These are phyloP conservation scores for Cladosporium sp. DNA, from an alignment of 2,329 filamentous ascomycete species.

Conservation along the genomic window DNA sequence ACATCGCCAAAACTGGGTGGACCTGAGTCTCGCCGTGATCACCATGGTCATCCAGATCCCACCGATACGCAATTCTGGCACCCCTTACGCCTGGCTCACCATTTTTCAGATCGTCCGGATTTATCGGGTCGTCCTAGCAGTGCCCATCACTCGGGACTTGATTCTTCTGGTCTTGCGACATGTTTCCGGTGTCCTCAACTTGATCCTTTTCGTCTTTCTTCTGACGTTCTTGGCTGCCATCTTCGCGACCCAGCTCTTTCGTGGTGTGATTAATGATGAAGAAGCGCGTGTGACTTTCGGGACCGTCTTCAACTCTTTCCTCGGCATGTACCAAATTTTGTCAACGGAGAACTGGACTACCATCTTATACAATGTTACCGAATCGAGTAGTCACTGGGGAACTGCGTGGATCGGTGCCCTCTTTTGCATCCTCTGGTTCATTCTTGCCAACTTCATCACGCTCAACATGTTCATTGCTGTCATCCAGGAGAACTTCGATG, in stretches of 20 bases:
- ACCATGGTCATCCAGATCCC: conserved; percentile 87
- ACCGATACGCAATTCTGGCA: conserved; percentile 69
- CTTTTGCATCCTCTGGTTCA: conserved; percentile 94
- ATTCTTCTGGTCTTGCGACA: conserved; percentile 88
- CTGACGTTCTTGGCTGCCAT: conserved; percentile 93
- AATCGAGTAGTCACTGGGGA: conserved; percentile 62
- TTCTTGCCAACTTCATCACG: conserved; percentile 90
- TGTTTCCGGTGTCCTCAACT: conserved; percentile 84
- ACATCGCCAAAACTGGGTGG: conserved; percentile 74
- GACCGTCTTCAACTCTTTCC: conserved; percentile 91
- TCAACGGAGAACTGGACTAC: conserved; percentile 96
- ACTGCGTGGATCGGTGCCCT: conserved; percentile 92
- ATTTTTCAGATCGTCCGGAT: conserved; percentile 90
- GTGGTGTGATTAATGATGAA: conserved; percentile 71
- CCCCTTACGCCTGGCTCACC: conserved; percentile 82
- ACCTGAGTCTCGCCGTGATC: conserved; percentile 75
- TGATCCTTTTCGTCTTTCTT: conserved; percentile 95
- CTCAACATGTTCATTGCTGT: conserved; percentile 99
- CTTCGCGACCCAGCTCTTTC: conserved; percentile 89
- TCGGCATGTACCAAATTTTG: conserved; percentile 96
- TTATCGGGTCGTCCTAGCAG: conserved; percentile 87
- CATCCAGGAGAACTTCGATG: conserved; percentile 98
- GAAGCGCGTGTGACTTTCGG: conserved; percentile 74
- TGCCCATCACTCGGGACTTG: conserved; percentile 83
- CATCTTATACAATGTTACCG: conserved; percentile 80